Percentiles rank a stretch among this genome's conserved stretches.
phyloP scores from a whole-genome alignment of 352 stramenopile genomes.

The Thraustochytrium sp. region DNA sequence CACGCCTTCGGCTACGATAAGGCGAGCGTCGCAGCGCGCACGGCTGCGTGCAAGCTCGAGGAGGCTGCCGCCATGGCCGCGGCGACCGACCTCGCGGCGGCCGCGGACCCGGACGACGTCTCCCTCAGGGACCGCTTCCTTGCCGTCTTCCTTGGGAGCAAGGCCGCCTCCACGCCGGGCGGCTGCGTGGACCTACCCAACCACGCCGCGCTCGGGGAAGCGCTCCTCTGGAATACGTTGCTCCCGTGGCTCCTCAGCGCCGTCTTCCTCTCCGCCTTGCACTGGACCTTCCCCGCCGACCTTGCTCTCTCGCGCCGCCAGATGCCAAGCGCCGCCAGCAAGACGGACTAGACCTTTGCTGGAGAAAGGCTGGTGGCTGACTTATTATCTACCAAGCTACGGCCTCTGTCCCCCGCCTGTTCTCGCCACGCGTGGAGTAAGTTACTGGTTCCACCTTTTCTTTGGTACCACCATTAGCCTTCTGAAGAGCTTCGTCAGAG shows the following conservation, averaged over 20 bases:
- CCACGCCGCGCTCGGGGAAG: background rate
- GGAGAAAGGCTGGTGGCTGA: too few species aligned
- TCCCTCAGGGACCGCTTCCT: background rate
- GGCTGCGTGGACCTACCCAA: background rate
- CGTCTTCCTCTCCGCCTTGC: background rate
- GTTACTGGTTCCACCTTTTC: too few species aligned
- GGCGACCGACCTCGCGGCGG: background rate
- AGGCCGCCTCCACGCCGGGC: background rate
- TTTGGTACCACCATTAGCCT: too few species aligned
- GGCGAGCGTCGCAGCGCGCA: background rate
- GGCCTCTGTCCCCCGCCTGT: too few species aligned
- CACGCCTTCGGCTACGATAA: constrained; percentile 15
- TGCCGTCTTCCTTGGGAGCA: background rate
- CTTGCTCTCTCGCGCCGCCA: background rate
- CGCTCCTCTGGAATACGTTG: constrained; percentile 7
- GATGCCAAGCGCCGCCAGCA: background rate
- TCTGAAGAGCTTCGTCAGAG: too few species aligned
- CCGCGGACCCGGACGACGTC: background rate
- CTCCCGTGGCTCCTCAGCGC: constrained; percentile 2
- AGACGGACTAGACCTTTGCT: too few species aligned
- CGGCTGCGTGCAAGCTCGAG: background rate
- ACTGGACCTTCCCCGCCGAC: constrained; percentile 9
- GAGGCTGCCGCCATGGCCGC: background rate
- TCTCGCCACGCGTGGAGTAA: too few species aligned
- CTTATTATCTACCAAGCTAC: too few species aligned